Percentiles rank a stretch among this genome's conserved stretches.
phyloP scores from a whole-genome alignment of 257 asterid species.

The Ocimum tenuiflorum region DNA sequence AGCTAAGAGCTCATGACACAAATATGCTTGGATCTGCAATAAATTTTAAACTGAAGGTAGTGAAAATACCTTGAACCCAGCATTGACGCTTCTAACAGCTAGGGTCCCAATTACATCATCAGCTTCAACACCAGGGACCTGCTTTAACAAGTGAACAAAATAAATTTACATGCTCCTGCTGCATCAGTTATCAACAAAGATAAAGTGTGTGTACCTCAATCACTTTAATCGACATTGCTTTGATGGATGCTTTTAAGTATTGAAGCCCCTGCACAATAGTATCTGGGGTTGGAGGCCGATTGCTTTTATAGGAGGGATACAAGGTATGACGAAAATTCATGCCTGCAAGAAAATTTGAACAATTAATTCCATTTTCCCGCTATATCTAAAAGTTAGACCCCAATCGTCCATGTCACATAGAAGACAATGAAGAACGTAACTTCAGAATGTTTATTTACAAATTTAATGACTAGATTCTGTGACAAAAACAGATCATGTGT shows the following conservation, averaged over 20 bases:
- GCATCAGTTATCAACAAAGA: constrained; percentile 11
- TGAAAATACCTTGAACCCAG: constrained; percentile 71
- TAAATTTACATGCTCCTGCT: constrained; percentile 9
- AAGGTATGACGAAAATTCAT: constrained; percentile 84
- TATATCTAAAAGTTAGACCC: constrained; percentile 3
- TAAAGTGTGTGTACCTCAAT: constrained; percentile 60
- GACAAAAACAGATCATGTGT: not conserved
- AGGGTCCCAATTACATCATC: constrained; percentile 98
- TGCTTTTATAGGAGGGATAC: constrained; percentile 89
- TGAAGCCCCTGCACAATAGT: constrained; percentile 96
- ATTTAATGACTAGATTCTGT: not conserved
- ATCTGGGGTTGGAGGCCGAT: constrained; percentile 97
- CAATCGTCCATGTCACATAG: not conserved
- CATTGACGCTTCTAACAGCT: constrained; percentile 74
- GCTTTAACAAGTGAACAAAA: constrained; percentile 26
- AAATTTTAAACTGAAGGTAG: constrained; percentile 8
- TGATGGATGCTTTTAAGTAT: constrained; percentile 87
- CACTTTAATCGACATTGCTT: constrained; percentile 91
- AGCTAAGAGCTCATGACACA: not conserved
- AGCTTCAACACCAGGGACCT: constrained; percentile 99
- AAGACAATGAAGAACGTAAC: constrained; percentile 1
- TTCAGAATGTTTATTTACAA: not conserved
- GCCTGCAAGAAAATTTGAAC: constrained; percentile 52
- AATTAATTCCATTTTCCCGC: constrained; percentile 11
- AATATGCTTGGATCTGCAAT: constrained; percentile 12